phyloP scores from a whole-genome alignment of 306 rosid genomes.

The Cicer arietinum region DNA sequence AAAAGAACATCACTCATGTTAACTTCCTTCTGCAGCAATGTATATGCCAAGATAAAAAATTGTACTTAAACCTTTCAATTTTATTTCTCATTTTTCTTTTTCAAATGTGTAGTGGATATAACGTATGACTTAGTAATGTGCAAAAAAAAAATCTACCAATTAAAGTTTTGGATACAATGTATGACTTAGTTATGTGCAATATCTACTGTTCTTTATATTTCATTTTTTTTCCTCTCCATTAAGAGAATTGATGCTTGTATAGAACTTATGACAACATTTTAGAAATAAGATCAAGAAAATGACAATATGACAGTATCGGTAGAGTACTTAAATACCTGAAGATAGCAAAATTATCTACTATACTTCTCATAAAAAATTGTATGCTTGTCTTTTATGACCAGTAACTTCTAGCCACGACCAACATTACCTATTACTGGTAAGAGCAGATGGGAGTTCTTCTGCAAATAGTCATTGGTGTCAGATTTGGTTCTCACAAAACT shows the following conservation, averaged over 20 bases:
- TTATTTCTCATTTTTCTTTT: constrained; percentile 23
- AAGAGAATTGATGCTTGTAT: constrained; percentile 13
- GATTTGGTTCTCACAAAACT: constrained; percentile 69
- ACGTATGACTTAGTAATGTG: not conserved
- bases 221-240: constrained; percentile 6
- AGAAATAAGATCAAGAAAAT: constrained; percentile 25
- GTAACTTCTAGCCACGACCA: not conserved
- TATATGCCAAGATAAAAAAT: constrained; percentile 18
- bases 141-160: not conserved
- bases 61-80: not conserved
- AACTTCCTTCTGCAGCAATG: constrained; percentile 34
- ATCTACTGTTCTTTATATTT: constrained; percentile 11
- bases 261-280: constrained; percentile 5
- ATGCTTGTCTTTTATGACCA: constrained; percentile 6
- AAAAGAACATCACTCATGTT: too few relatives aligned
- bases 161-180: constrained; percentile 1
- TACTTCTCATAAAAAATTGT: not conserved
- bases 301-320: not conserved
- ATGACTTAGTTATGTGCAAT: constrained; percentile 2
- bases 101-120: constrained; percentile 14
- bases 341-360: constrained; percentile 29
- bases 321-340: constrained; percentile 23
- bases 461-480: constrained; percentile 71
- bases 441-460: constrained; percentile 67
- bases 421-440: constrained; percentile 71